Percentiles rank a stretch among this genome's conserved stretches.
phyloP scores from a whole-genome alignment of 768 basidiomycete genomes.

The Russula foetens region DNA sequence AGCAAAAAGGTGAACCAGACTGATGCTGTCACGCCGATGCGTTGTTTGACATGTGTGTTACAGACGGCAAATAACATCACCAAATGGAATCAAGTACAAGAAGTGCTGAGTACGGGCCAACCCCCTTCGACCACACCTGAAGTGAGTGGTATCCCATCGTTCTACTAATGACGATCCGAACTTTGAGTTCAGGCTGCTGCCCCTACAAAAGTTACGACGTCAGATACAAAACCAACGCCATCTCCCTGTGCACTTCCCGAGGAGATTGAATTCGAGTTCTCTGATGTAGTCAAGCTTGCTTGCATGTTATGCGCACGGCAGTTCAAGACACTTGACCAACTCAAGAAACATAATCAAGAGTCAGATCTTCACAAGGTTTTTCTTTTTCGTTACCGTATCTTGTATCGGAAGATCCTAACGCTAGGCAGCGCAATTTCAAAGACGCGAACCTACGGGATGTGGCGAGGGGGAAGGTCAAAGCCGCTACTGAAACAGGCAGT shows the following conservation, averaged over 20 bases:
- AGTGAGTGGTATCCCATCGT: not conserved
- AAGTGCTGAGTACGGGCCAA: constrained; percentile 49
- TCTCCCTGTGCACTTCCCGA: constrained; percentile 32
- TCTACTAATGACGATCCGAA: not conserved
- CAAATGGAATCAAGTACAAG: constrained; percentile 96
- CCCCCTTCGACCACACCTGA: constrained; percentile 17
- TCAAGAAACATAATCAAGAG: constrained; percentile 86
- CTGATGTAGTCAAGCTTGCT: constrained; percentile 63
- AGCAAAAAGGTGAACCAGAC: constrained; percentile 63
- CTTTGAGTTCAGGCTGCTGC: constrained; percentile 4
- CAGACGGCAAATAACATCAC: constrained; percentile 85
- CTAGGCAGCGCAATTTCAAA: constrained; percentile 72
- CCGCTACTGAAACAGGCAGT: constrained; percentile 26
- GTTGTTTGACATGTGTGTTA: not conserved
- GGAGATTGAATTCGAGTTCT: constrained; percentile 73
- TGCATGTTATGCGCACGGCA: constrained; percentile 91
- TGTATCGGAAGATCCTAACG: not conserved
- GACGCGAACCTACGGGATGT: constrained; percentile 64
- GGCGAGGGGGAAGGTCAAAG: constrained; percentile 60
- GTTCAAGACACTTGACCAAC: constrained; percentile 81
- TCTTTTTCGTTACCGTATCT: constrained; percentile 23
- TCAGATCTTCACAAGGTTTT: constrained; percentile 93
- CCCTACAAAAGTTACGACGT: constrained; percentile 3
- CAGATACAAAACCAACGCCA: constrained; percentile 21
- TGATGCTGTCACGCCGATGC: not conserved